These are phyloP conservation scores for Serendipita vermifera DNA, from an alignment of 768 basidiomycete genomes.

Conservation along the genomic window DNA sequence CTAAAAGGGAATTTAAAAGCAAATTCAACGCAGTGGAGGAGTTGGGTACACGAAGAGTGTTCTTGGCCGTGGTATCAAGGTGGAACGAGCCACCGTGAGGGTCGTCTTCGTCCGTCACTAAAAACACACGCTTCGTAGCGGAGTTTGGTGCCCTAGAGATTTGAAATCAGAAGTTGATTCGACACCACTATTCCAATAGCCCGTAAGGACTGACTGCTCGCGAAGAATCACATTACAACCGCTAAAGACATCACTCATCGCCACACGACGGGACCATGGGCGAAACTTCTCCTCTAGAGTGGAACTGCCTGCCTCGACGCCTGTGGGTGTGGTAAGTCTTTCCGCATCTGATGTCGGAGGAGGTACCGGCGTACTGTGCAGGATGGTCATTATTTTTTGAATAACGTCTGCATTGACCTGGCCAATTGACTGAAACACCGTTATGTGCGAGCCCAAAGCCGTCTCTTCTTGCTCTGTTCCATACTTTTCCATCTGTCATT, in stretches of 20 bases:
- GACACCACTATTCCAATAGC: neutral
- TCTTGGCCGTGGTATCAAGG: slow-evolving; percentile 14
- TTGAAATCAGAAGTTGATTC: slow-evolving; percentile 7
- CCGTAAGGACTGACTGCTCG: slow-evolving; percentile 48
- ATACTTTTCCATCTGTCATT: slow-evolving; percentile 27
- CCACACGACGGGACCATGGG: slow-evolving; percentile 46
- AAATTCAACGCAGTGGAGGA: neutral
- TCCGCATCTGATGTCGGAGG: neutral
- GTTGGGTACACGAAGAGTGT: slow-evolving; percentile 32
- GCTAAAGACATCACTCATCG: slow-evolving; percentile 82
- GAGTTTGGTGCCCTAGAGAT: slow-evolving; percentile 60
- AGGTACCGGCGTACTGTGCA: slow-evolving; percentile 48
- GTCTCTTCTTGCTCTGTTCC: slow-evolving; percentile 30
- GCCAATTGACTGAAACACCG: slow-evolving; percentile 61
- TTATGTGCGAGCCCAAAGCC: slow-evolving; percentile 57
- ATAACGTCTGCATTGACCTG: slow-evolving; percentile 72
- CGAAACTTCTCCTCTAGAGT: slow-evolving; percentile 45
- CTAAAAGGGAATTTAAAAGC: slow-evolving; percentile 27
- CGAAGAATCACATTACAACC: slow-evolving; percentile 83
- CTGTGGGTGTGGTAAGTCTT: too few species aligned
- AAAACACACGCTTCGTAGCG: slow-evolving; percentile 82
- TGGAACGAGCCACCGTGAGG: slow-evolving; percentile 36
- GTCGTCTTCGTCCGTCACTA: slow-evolving; percentile 83
- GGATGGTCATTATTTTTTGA: slow-evolving; percentile 58
- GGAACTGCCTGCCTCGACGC: neutral